Conservation (phyloP, 2,329 filamentous ascomycete species). For the Botrytis tulipae region DNA sequence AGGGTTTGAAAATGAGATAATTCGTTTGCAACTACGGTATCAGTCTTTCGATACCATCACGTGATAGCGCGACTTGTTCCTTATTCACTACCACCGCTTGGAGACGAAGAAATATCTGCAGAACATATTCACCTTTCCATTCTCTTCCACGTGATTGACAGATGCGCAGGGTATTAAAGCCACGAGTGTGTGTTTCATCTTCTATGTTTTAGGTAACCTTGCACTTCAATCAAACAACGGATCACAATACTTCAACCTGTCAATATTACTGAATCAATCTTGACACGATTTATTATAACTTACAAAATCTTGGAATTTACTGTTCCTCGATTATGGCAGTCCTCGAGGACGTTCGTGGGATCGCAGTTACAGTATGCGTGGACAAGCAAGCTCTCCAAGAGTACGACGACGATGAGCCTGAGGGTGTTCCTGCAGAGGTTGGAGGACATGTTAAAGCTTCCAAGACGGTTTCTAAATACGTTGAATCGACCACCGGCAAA, state of each 20-base stretch:
- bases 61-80: not conserved
- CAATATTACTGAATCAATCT: not conserved
- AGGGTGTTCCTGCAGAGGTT: not conserved
- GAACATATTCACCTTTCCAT: not conserved
- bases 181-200: not conserved
- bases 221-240: not conserved
- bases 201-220: not conserved
- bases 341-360: not conserved
- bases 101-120: too few species aligned
- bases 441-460: slow-evolving; percentile 6
- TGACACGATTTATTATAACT: not conserved
- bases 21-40: too few species aligned
- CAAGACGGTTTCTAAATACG: slow-evolving; percentile 8
- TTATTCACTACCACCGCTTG: too few species aligned
- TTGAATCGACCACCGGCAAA: slow-evolving; percentile 1
- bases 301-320: too few species aligned
- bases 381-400: not conserved
- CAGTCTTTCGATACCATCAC: not conserved
- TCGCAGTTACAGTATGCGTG: slow-evolving; percentile 7
- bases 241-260: not conserved
- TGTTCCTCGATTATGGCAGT: not conserved
- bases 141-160: accelerated
- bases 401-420: slow-evolving; percentile 13
- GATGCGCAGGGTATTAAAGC: too few species aligned
- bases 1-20: too few species aligned